A percentile compares a stretch with the other conserved stretches of the same genome.
phyloP scores from a whole-genome alignment of 2,329 filamentous ascomycete genomes.

The Podosphaera fusca region DNA sequence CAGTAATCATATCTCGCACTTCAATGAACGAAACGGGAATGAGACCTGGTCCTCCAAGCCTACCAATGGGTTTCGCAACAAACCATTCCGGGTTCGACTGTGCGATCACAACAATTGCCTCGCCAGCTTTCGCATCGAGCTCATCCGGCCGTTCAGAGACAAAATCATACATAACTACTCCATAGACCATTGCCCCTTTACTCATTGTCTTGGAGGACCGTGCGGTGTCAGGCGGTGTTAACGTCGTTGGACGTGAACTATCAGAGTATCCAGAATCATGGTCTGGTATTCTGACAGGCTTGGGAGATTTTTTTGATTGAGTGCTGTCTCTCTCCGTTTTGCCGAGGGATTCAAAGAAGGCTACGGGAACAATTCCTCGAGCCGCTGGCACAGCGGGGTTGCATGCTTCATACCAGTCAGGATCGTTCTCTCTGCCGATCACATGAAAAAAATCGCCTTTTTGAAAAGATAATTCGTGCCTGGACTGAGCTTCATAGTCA shows the following conservation, averaged over 20 bases:
- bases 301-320: conserved; percentile 33
- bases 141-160: conserved; percentile 88
- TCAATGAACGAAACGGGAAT: conserved; percentile 96
- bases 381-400: conserved; percentile 76
- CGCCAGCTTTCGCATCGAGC: conserved; percentile 78
- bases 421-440: conserved; percentile 81
- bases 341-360: conserved; percentile 78
- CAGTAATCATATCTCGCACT: conserved; percentile 80
- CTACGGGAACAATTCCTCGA: conserved; percentile 76
- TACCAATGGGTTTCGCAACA: conserved; percentile 93
- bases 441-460: conserved; percentile 97
- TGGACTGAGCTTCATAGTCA: conserved; percentile 59
- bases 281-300: conserved; percentile 36
- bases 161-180: conserved; percentile 93
- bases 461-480: conserved; percentile 70
- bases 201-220: conserved; percentile 19
- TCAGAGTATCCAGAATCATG: conserved; percentile 87
- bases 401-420: conserved; percentile 95
- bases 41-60: conserved; percentile 80
- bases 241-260: conserved; percentile 14
- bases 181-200: conserved; percentile 79
- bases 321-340: conserved; percentile 80
- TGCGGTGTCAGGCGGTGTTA: conserved; percentile 17
- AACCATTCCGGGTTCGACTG: conserved; percentile 99
- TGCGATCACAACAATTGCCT: conserved; percentile 94